Base-by-base conservation (phyloP, 2,329 filamentous ascomycete genomes). In the Lithohypha guttulata region DNA sequence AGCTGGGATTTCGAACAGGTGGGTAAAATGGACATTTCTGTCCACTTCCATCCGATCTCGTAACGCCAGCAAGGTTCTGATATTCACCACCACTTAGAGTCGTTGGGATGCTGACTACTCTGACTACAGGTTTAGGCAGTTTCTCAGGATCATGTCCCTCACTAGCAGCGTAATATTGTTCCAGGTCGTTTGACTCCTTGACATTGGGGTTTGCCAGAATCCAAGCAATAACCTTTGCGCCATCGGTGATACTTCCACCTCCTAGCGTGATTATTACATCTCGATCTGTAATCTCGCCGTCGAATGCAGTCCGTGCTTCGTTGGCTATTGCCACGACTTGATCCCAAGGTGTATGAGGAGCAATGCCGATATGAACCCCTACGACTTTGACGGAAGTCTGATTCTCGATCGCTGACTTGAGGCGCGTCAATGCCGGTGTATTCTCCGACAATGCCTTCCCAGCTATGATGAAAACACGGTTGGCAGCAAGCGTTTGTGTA, bases 231-330 rank as follows among this genome's bases (percentile, higher is more conserved):
- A 75, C 57, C 51, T 76, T 76, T 0, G 70, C 70, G 0, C 59
- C 70, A 50, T 76, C 71, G 0, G 69, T 74, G n/a, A 75, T 51
- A 32, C 65, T 71, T 0, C 73, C 71, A 1, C 62, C 71, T 3
- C 73, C 71, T 2, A 76, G 52, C 0, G 71, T 75, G 8, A 76
- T 52, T 4, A 77, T 51, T 27, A 68, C 60, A 55, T 77, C 71
- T 6, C 49, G 50, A 0, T 48, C 44, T 4, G 56, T 51, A 26
- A 38, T 29, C 2, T 35, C 26, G 22, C 41, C 36, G 5, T 39
- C 27, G n/a, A 35, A 28, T 6, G 46, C 46, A n/a, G 45, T 41
- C 23, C 28, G 32, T 2, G 61, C 60, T 17, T 71, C 65, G 0
- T 57, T 48, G 1, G 64, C 57, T 18, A 72, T 60, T 29, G 68